Conservation (phyloP, 371 early-diverging fungal species). For the Edhazardia aedis region DNA sequence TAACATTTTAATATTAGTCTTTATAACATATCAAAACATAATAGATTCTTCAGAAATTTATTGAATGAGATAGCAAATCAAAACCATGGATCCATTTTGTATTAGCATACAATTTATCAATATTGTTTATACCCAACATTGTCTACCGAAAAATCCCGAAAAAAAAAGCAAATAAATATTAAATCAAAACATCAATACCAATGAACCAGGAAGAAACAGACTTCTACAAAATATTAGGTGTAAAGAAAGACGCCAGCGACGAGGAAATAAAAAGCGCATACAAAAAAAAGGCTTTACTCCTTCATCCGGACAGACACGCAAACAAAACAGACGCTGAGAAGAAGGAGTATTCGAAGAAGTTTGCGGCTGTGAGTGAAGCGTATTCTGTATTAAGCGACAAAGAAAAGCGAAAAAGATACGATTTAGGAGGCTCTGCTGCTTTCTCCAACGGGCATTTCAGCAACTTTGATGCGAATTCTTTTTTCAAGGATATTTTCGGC, state of each 20-base stretch:
- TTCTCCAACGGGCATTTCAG: not conserved
- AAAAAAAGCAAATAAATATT: too few species aligned
- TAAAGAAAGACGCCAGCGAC: conserved; percentile 57
- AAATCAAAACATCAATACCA: too few species aligned
- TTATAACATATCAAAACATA: too few species aligned
- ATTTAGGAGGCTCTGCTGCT: not conserved
- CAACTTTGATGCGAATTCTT: not conserved
- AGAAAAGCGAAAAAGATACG: conserved; percentile 19
- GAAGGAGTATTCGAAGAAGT: conserved; percentile 49
- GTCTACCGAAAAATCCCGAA: too few species aligned
- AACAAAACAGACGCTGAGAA: conserved; percentile 56
- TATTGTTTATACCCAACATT: too few species aligned
- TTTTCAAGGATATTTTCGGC: not conserved
- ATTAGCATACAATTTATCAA: too few species aligned
- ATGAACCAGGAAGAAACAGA: too few species aligned
- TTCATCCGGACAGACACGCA: conserved; percentile 52
- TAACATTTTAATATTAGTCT: too few species aligned
- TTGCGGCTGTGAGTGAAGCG: conserved; percentile 57
- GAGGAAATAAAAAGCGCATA: conserved; percentile 78
- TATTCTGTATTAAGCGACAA: conserved; percentile 29
- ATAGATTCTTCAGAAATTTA: too few species aligned
- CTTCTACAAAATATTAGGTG: conserved; percentile 64
- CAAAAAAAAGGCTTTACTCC: conserved; percentile 55
- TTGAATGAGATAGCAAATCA: too few species aligned
- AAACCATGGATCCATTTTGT: too few species aligned